Conservation (phyloP, 192 early-diverging fungal genomes). For the Coemansia sp. region DNA sequence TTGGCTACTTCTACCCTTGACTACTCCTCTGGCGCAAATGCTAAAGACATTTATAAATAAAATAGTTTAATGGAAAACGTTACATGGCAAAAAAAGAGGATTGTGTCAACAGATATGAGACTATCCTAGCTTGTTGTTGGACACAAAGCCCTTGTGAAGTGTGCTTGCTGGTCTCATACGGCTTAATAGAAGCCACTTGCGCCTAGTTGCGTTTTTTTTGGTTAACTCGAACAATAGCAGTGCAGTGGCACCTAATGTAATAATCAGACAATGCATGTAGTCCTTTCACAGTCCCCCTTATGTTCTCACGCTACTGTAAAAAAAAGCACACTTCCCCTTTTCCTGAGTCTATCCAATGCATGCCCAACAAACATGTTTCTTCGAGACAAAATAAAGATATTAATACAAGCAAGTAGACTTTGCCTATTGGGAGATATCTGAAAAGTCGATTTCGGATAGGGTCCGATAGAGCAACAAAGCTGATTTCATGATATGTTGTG, state of each 20-base stretch:
- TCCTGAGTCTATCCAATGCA: not conserved
- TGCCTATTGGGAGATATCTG: not conserved
- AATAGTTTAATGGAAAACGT: not conserved
- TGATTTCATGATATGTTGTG: not conserved
- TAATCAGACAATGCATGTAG: not conserved
- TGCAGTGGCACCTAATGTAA: not conserved
- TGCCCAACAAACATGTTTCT: not conserved
- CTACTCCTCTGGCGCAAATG: constrained; percentile 27
- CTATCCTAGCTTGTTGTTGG: not conserved
- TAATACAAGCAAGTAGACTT: not conserved
- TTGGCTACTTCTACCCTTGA: constrained; percentile 24
- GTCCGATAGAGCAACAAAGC: not conserved
- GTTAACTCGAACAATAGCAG: not conserved
- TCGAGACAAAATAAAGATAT: not conserved
- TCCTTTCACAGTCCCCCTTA: not conserved
- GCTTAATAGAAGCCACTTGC: not conserved
- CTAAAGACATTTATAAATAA: constrained; percentile 32
- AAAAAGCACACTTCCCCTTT: not conserved
- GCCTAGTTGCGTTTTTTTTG: not conserved
- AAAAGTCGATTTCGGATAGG: constrained; percentile 5
- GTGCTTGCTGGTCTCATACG: not conserved
- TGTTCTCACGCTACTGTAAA: not conserved
- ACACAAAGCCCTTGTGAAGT: not conserved
- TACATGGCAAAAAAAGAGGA: not conserved
- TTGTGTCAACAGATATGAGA: not conserved